Evolutionary conservation across 2,329 filamentous ascomycete genomes (phyloP), one percentile per base, ranked within the genome.

Genomic region (Hymenoscyphus linearis): DNA sequence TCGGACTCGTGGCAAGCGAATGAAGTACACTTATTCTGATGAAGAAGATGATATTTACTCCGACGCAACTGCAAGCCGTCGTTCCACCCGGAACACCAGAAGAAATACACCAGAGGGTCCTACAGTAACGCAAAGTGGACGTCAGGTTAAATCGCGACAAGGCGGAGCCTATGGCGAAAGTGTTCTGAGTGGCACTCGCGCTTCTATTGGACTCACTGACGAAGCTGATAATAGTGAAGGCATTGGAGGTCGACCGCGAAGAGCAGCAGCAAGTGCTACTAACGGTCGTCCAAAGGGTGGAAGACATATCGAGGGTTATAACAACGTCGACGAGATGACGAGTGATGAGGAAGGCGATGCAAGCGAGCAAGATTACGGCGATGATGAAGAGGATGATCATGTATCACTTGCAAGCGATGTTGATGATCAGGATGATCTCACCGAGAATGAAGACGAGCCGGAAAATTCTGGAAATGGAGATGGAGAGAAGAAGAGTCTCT

Each of bases 1-100:
- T 56, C 90, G 95, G 58, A 99, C 96, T 4, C 86, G 95, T 62
- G 95, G 95, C 60, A 98, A 99, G 79, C 89, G 93, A 64, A 89
- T 96, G 77, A 96, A 93, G 75, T 99, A 99, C 72, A 99, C 91
- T 0, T 99, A 90, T 72, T 96, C 92, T 0, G 93, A 97, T 58
- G 91, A 96, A 26, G 91, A 96, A 67, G 88, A 74, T n/a, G 70
- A 88, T 37, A 85, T 87, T 16, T 83, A 80, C 60, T 84, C 84
- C n/a, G 84, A 87, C 71, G 82, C 87, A 68, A 82, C 83, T 10
- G 73, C 71, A 5, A 75, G 77, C 74, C 73, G 93, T 79, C 84
- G 87, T 6, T 91, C 90, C 13, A 82, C 85, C 18, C 86, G 93
- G 27, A 89, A 91, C 66, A 91, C 89, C 1, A 84, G 87, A 44